These are phyloP conservation scores for Candida sp. DNA, from an alignment of 1,139 yeast genomes.

Conservation along the genomic window DNA sequence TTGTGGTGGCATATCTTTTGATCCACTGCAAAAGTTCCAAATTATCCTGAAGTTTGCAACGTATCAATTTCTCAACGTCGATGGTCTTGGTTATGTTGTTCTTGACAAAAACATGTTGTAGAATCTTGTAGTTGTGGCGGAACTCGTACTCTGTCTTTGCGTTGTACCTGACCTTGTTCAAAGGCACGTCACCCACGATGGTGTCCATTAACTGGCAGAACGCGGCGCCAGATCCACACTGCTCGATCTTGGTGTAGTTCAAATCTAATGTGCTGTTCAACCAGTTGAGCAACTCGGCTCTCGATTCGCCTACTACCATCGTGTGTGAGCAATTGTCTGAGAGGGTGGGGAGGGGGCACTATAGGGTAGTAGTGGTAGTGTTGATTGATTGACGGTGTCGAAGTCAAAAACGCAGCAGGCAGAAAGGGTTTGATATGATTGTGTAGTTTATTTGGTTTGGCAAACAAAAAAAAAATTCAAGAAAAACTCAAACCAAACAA, in stretches of 20 bases:
- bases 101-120: constrained; percentile 76
- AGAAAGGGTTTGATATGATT: background rate
- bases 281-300: constrained; percentile 88
- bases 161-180: constrained; percentile 74
- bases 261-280: constrained; percentile 71
- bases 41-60: constrained; percentile 93
- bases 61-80: constrained; percentile 81
- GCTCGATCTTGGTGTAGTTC: constrained; percentile 80
- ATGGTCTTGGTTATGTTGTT: constrained; percentile 76
- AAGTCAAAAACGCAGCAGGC: background rate
- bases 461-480: background rate
- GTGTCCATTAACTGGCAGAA: constrained; percentile 93
- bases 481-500: background rate
- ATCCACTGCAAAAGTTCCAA: constrained; percentile 95
- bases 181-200: constrained; percentile 79
- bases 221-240: constrained; percentile 95
- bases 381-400: background rate
- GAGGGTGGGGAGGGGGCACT: too few species aligned
- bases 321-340: background rate
- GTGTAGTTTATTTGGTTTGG: background rate
- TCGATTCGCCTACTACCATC: constrained; percentile 51
- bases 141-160: constrained; percentile 74
- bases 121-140: constrained; percentile 79
- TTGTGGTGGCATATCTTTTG: constrained; percentile 69
- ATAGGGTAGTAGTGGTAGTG: background rate